Percentiles rank a stretch among this genome's conserved stretches.
Evolutionary conservation across 768 basidiomycete species (phyloP).

Genomic region (Plicaturopsis crispa): DNA sequence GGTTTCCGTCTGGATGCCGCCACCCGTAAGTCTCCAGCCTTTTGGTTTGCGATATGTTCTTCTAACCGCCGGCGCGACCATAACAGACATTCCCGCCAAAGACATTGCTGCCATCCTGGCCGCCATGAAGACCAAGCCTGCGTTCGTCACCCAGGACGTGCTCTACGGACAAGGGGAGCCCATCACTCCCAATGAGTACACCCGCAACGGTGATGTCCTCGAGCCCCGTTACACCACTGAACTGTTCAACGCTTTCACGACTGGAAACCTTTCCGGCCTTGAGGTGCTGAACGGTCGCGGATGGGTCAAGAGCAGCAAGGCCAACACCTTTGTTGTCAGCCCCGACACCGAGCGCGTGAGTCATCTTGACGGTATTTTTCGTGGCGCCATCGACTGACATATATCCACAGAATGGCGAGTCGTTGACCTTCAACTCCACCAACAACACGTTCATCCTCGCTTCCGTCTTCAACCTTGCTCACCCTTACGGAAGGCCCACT

Average conservation of each 20-base stretch:
- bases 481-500: constrained; percentile 60
- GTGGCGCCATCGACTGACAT: neutral
- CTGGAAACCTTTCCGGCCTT: constrained; percentile 41
- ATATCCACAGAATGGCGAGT: constrained; percentile 33
- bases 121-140: constrained; percentile 28
- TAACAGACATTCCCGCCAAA: constrained; percentile 40
- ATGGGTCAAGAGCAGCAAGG: constrained; percentile 45
- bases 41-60: neutral
- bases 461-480: constrained; percentile 56
- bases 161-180: constrained; percentile 35
- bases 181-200: constrained; percentile 48
- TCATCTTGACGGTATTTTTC: constrained; percentile 9
- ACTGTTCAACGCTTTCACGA: constrained; percentile 42
- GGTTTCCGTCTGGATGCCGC: constrained; percentile 59
- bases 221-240: constrained; percentile 51
- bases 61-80: neutral
- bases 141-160: constrained; percentile 60
- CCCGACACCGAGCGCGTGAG: constrained; percentile 59
- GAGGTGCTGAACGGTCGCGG: constrained; percentile 45
- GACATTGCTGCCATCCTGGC: constrained; percentile 50
- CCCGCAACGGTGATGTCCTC: constrained; percentile 35
- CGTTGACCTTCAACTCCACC: constrained; percentile 51
- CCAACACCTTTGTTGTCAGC: constrained; percentile 62
- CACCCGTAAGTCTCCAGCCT: constrained; percentile 35
- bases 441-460: constrained; percentile 57